Conservation (phyloP, 108 stramenopile species). For the Cyclotella cryptica region DNA sequence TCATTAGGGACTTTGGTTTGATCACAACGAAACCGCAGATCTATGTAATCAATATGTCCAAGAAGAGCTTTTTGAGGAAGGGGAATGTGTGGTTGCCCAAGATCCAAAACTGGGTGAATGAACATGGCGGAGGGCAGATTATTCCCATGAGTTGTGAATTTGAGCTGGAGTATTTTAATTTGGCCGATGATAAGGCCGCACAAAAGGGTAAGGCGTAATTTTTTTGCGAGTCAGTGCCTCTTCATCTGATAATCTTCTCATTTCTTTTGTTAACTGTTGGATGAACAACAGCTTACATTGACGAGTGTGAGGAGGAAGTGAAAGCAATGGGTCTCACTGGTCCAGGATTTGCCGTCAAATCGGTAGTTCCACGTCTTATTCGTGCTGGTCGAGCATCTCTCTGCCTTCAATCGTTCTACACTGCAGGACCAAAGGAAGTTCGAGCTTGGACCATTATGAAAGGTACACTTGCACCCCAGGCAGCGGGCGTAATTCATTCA, state of each 20-base stretch:
- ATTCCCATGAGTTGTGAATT: constrained; percentile 99
- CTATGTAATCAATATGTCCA: constrained; percentile 95
- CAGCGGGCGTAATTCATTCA: constrained; percentile 98
- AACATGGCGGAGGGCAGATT: constrained; percentile 96
- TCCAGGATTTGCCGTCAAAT: constrained; percentile 86
- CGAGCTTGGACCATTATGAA: constrained; percentile 98
- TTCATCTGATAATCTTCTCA: not conserved
- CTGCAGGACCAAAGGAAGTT: constrained; percentile 99
- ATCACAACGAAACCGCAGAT: constrained; percentile 99
- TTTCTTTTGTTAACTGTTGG: constrained; percentile 9
- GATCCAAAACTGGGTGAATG: constrained; percentile 95
- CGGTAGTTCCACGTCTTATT: constrained; percentile 95
- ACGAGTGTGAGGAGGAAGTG: constrained; percentile 84
- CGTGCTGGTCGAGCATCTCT: constrained; percentile 95
- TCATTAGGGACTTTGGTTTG: constrained; percentile 87
- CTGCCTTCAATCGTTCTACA: constrained; percentile 95
- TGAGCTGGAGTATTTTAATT: constrained; percentile 90
- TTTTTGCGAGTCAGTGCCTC: not conserved
- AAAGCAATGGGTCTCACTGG: constrained; percentile 85
- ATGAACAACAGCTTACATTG: constrained; percentile 65
- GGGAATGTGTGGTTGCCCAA: constrained; percentile 95
- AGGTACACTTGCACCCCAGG: constrained; percentile 92
- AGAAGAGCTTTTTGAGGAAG: constrained; percentile 97
- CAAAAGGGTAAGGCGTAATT: constrained; percentile 64
- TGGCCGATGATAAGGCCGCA: constrained; percentile 75